Evolutionary conservation across 2,329 filamentous ascomycete species (phyloP), one percentile per base, ranked within the genome.

Genomic region (Ophiostoma sp.): DNA sequence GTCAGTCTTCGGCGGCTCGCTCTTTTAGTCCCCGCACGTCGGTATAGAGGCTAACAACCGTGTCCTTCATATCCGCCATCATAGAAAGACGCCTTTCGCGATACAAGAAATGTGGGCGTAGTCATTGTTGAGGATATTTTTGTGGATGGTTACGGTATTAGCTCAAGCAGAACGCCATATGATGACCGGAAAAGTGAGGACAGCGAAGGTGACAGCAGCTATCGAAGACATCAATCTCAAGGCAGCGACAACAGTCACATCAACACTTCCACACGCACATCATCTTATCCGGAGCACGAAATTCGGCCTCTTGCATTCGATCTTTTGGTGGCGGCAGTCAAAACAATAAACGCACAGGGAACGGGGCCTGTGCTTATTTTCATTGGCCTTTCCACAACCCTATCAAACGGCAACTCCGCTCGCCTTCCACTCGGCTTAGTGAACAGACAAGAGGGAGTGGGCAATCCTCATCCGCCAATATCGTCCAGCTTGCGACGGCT

Each of bases 41-140:
- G 36, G 25, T n/a, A n/a, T n/a, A n/a, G n/a, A n/a, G n/a, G n/a
- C n/a, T n/a, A n/a, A n/a, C n/a, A n/a, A n/a, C n/a, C n/a, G n/a
- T n/a, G n/a, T n/a, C n/a, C n/a, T n/a, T n/a, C n/a, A n/a, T n/a
- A n/a, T n/a, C n/a, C n/a, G 45, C 19, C 1, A 50, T 50, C 33
- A 36, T 50, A n/a, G 22, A 8, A 52, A 17, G 25, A 33, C 4
- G 19, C 31, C 1, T 52, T 69, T 4, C 3, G 17, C 7, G 31
- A 39, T 31, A 15, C 28, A 69, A 22, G 17, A 19, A 55, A 36
- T 25, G 7, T 55, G 3, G 45, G 66, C 19, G 28, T 12, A 3
- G 28, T 69, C 19, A 55, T 69, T 39, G 17, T 69, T n/a, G 66
- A 69, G 31, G 66, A 69, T 31, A 25, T n/a, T 50, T 22, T 22